phyloP scores from a whole-genome alignment of 1,139 yeast genomes.

The Debaryomyces coudertii region DNA sequence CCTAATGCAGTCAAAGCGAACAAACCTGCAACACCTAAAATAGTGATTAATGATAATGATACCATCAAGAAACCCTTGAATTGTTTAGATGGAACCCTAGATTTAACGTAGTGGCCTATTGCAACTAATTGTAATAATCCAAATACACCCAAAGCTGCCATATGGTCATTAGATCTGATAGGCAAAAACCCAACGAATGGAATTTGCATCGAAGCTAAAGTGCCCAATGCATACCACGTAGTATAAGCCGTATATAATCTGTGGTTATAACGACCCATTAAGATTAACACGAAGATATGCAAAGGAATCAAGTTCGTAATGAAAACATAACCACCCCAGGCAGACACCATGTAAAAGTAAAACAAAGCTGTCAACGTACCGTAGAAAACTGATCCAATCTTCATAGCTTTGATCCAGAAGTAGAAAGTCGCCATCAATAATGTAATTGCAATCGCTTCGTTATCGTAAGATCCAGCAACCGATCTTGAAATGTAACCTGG shows the following conservation, averaged over 20 bases:
- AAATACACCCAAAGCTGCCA: constrained; percentile 97
- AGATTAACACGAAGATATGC: constrained; percentile 84
- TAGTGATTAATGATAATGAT: constrained; percentile 57
- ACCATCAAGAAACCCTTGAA: constrained; percentile 73
- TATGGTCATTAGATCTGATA: constrained; percentile 95
- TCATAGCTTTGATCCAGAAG: constrained; percentile 93
- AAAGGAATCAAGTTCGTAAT: constrained; percentile 96
- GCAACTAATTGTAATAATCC: constrained; percentile 93
- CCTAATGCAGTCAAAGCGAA: constrained; percentile 86
- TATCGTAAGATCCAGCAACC: constrained; percentile 98
- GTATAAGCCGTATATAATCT: constrained; percentile 88
- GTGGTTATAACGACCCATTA: constrained; percentile 93
- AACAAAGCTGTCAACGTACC: constrained; percentile 83
- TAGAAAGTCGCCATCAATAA: constrained; percentile 93
- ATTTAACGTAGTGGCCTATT: constrained; percentile 78
- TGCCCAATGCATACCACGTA: constrained; percentile 96
- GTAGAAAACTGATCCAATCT: constrained; percentile 85
- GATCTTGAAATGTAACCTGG: constrained; percentile 98
- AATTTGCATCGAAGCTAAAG: constrained; percentile 97
- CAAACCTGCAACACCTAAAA: constrained; percentile 70
- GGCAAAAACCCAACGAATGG: constrained; percentile 98
- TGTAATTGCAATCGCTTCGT: constrained; percentile 98
- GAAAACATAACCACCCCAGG: constrained; percentile 99
- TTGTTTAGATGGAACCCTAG: constrained; percentile 71
- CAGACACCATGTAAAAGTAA: constrained; percentile 98